A percentile compares a stretch with the other conserved stretches of the same genome.
Conservation (phyloP, 2,329 filamentous ascomycete genomes). For the Fusarium guadeloupense region DNA sequence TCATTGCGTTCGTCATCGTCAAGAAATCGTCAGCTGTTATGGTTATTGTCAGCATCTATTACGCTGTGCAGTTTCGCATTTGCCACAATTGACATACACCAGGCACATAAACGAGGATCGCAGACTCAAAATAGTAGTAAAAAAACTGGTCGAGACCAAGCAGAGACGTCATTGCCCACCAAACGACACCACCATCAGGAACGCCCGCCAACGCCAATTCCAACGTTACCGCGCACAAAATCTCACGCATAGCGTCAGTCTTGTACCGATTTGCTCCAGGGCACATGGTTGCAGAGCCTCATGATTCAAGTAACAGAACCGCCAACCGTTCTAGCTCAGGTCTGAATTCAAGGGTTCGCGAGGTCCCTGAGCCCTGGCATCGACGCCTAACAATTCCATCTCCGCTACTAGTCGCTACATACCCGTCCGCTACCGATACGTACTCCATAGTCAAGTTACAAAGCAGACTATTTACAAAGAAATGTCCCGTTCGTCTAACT, state of each 20-base stretch:
- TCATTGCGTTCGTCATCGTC: constrained; percentile 7
- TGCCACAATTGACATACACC: constrained; percentile 29
- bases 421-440: constrained; percentile 4
- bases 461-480: not conserved
- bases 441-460: not conserved
- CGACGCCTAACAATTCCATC: constrained; percentile 21
- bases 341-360: constrained; percentile 25
- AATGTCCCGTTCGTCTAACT: constrained; percentile 5
- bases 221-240: constrained; percentile 25
- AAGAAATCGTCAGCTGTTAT: constrained; percentile 7
- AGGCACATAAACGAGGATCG: constrained; percentile 20
- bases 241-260: constrained; percentile 7
- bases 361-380: constrained; percentile 30
- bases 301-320: constrained; percentile 31
- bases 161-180: constrained; percentile 39
- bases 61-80: constrained; percentile 11
- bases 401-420: constrained; percentile 6
- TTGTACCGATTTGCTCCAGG: constrained; percentile 1
- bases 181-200: constrained; percentile 12
- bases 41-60: constrained; percentile 1
- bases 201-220: constrained; percentile 6
- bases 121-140: constrained; percentile 11
- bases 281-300: constrained; percentile 39
- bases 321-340: constrained; percentile 24
- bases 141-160: constrained; percentile 9